Conservation (phyloP, 2,329 filamentous ascomycete genomes). For the Monosporascus cannonballus region DNA sequence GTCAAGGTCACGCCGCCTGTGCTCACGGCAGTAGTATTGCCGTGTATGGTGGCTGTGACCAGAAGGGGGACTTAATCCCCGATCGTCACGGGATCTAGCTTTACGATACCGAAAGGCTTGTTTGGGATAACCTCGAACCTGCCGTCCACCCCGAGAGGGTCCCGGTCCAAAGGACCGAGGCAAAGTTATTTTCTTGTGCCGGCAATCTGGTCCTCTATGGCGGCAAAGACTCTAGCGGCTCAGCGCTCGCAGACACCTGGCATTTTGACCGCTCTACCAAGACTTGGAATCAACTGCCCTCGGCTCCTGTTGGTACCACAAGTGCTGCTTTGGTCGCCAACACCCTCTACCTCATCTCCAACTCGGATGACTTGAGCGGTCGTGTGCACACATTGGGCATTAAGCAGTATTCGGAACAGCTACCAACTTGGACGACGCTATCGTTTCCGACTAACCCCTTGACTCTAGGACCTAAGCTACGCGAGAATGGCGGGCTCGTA, state of each 20-base stretch:
- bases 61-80: constrained; percentile 20
- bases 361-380: constrained; percentile 26
- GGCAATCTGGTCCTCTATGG: constrained; percentile 45
- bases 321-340: constrained; percentile 37
- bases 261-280: constrained; percentile 41
- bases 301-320: constrained; percentile 30
- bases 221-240: constrained; percentile 27
- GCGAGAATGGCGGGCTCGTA: constrained; percentile 36
- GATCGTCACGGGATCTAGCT: constrained; percentile 31
- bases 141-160: constrained; percentile 24
- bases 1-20: constrained; percentile 31
- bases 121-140: constrained; percentile 28
- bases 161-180: constrained; percentile 26
- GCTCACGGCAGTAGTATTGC: constrained; percentile 26
- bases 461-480: constrained; percentile 33
- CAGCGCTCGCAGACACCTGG: constrained; percentile 39
- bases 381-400: constrained; percentile 31
- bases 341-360: constrained; percentile 40
- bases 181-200: constrained; percentile 30
- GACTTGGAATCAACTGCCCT: constrained; percentile 44
- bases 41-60: constrained; percentile 30
- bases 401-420: constrained; percentile 21
- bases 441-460: constrained; percentile 31
- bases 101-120: constrained; percentile 29
- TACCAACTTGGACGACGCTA: constrained; percentile 32